Percentiles rank a stretch among this genome's conserved stretches.
Evolutionary conservation across 169 alveolate species (phyloP).

Genomic region (Plasmodium vinckei): DNA sequence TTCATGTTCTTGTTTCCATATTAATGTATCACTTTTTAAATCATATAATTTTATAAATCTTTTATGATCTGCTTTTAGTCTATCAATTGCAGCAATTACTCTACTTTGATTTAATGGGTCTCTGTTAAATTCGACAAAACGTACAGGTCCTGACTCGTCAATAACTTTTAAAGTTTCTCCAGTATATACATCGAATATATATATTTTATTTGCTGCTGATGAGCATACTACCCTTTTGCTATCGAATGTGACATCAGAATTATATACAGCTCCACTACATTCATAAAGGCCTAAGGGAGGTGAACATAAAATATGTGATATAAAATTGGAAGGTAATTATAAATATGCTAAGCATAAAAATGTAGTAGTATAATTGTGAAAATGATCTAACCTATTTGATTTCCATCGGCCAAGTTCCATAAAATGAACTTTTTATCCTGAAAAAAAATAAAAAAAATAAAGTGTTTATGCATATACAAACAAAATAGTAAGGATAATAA

Average conservation of each 20-base stretch:
- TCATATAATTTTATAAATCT: conserved; percentile 87
- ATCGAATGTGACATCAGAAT: conserved; percentile 91
- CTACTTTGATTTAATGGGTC: conserved; percentile 87
- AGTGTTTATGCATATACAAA: background rate
- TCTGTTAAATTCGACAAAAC: conserved; percentile 91
- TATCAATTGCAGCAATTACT: conserved; percentile 89
- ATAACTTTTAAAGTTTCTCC: conserved; percentile 86
- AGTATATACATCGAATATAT: conserved; percentile 86
- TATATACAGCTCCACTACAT: conserved; percentile 91
- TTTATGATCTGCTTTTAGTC: conserved; percentile 82
- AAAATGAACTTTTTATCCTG: conserved; percentile 87
- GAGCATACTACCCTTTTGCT: conserved; percentile 87
- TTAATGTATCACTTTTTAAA: conserved; percentile 55
- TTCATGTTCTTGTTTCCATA: conserved; percentile 80
- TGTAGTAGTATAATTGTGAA: background rate
- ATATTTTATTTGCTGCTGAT: conserved; percentile 89
- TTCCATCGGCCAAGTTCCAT: conserved; percentile 88
- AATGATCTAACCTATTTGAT: conserved; percentile 83
- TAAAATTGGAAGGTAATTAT: background rate
- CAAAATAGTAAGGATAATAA: background rate
- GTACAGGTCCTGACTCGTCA: conserved; percentile 86
- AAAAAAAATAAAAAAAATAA: background rate
- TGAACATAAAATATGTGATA: background rate
- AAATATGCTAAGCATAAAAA: background rate
- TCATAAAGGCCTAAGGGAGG: conserved; percentile 87